Conservation (phyloP, 2,329 filamentous ascomycete genomes). For the Penicillium sp. region DNA sequence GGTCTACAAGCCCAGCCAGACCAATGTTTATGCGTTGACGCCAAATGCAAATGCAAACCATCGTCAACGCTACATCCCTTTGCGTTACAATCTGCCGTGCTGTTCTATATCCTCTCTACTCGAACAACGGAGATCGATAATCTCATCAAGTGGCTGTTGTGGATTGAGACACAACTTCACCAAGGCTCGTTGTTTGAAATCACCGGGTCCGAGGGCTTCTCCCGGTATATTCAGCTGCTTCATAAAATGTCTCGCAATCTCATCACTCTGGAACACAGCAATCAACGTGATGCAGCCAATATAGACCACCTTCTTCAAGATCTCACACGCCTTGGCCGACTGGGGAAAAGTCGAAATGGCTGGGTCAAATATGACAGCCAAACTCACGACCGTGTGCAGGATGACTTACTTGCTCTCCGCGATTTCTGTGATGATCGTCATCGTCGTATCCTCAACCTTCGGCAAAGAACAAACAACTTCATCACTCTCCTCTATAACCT, state of each 20-base stretch:
- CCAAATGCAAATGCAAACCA: background rate
- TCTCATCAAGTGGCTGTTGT: constrained; percentile 16
- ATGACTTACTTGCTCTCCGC: constrained; percentile 14
- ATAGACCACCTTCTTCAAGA: constrained; percentile 16
- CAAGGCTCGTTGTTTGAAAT: constrained; percentile 20
- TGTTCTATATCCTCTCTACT: constrained; percentile 15
- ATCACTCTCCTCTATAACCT: constrained; percentile 23
- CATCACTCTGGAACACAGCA: constrained; percentile 20
- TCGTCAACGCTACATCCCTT: constrained; percentile 13
- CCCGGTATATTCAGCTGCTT: constrained; percentile 17
- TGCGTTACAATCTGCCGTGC: constrained; percentile 13
- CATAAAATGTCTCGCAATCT: constrained; percentile 20
- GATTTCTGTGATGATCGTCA: constrained; percentile 17
- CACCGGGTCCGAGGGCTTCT: constrained; percentile 16
- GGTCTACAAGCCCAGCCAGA: background rate
- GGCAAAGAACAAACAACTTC: constrained; percentile 17
- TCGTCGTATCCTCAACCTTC: constrained; percentile 15
- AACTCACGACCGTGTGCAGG: constrained; percentile 14
- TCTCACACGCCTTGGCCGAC: constrained; percentile 11
- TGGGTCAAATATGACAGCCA: background rate
- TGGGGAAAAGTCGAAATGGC: constrained; percentile 3
- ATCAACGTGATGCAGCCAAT: constrained; percentile 16
- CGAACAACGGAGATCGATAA: constrained; percentile 16
- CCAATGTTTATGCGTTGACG: background rate
- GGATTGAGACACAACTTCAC: constrained; percentile 22